Percentiles rank a stretch among this genome's conserved stretches.
phyloP scores from a whole-genome alignment of 805 yeast genomes.

The Lachancea sp. region DNA sequence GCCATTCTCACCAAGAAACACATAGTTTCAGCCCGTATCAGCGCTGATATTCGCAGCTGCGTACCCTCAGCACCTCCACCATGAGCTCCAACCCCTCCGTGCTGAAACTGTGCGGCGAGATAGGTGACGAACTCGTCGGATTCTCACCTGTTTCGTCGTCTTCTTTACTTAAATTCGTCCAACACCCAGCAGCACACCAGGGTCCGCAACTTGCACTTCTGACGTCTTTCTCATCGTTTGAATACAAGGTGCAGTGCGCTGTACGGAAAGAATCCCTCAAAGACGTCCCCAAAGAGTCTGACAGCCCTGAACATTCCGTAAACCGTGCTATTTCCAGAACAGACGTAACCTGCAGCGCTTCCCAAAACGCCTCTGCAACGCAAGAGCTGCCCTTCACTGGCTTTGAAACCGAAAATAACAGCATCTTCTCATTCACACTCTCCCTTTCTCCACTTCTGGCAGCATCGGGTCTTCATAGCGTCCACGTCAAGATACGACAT shows the following conservation, averaged over 20 bases:
- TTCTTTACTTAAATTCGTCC: background rate
- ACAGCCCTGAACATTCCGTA: background rate
- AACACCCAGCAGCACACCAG: background rate
- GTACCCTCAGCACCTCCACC: background rate
- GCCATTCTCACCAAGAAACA: no score
- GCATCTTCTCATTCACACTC: background rate
- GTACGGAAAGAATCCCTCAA: background rate
- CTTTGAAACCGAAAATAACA: background rate
- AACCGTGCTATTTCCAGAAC: background rate
- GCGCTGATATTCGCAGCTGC: no score
- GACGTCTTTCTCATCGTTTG: background rate
- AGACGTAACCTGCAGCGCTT: background rate
- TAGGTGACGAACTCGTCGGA: conserved; percentile 1
- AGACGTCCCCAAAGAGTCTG: background rate
- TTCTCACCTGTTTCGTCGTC: conserved; percentile 1
- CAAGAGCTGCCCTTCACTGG: background rate
- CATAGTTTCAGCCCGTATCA: no score
- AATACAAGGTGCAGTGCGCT: background rate
- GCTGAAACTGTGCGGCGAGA: conserved; percentile 6
- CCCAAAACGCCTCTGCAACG: background rate
- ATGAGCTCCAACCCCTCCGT: conserved; percentile 6
- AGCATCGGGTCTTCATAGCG: background rate
- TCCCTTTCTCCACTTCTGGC: background rate
- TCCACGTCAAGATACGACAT: background rate
- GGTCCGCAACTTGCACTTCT: conserved; percentile 1